Base-by-base conservation (phyloP, 805 yeast species). In the Myxozyma kluyveri region DNA sequence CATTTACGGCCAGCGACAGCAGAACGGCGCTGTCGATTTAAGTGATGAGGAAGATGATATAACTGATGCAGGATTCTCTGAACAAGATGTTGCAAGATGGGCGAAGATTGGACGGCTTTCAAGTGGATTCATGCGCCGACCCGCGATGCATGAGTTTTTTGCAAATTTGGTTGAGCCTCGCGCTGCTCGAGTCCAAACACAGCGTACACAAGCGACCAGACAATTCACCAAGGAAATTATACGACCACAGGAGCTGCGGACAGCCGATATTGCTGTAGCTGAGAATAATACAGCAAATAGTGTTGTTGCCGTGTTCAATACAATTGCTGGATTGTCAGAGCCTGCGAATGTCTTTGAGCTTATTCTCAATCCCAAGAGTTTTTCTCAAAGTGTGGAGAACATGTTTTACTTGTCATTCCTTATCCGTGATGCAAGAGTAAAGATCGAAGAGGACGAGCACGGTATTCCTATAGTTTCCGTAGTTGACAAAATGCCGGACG, bases 351-450 rank as follows among this genome's bases (percentile, higher is more conserved):
- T 89, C 42, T 87, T 80, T 63, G 72, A 75, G 55, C 83, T 86
- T 60, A 77, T 87, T 45, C 72, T 90, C 18, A 82, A 91, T 65
- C 96, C 96, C 0, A 56, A 69, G 14, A 83, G 91, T 4, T 90
- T 84, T 67, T 73, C 85, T 0, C 89, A 84, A 65, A 78, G 89
- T 1, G 82, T 90, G 1, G 97, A 91, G 66, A 88, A 88, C 64
- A 69, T 91, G 61, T 90, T 90, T 62, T 86, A 83, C 63, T 76
- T 87, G 0, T 85, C 96, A 65, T 89, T 90, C 62, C 69, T 91
- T 41, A 79, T 88, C 1, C 79, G 83, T 61, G 95, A 87, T 61
- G 89, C 86, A 0, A 79, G 74, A 59, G 67, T 88, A 32, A 69
- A 72, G 22, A 60, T 88, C 21, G 79, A 73, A n/a, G 75, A 73